A percentile compares a stretch with the other conserved stretches of the same genome.
These are phyloP conservation scores for Rhodotorula mucilaginosa DNA, from an alignment of 1,284 basidiomycete genomes.

Conservation along the genomic window DNA sequence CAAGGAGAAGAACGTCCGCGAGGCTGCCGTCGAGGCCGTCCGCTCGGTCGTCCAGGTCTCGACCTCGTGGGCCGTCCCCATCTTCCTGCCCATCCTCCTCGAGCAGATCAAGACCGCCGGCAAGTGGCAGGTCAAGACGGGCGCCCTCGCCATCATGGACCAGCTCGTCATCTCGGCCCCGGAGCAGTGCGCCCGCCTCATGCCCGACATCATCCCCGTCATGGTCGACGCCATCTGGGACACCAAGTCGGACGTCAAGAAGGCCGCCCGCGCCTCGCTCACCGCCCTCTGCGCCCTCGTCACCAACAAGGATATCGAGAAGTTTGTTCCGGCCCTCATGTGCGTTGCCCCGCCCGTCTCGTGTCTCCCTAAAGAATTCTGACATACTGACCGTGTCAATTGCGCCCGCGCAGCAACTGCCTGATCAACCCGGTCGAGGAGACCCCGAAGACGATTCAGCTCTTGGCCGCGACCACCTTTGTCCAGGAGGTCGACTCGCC, in stretches of 20 bases:
- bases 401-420: slow-evolving; percentile 59
- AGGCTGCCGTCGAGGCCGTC: slow-evolving; percentile 81
- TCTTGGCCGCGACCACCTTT: slow-evolving; percentile 99
- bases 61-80: slow-evolving; percentile 84
- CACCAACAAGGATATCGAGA: slow-evolving; percentile 98
- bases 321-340: slow-evolving; percentile 46
- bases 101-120: slow-evolving; percentile 93
- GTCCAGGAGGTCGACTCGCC: slow-evolving; percentile 99
- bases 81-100: slow-evolving; percentile 86
- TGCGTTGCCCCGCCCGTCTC: neutral
- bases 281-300: slow-evolving; percentile 89
- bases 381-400: too few relatives aligned
- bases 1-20: slow-evolving; percentile 81
- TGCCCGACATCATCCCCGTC: slow-evolving; percentile 94
- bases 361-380: too few relatives aligned
- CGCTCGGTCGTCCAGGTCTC: slow-evolving; percentile 73
- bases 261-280: slow-evolving; percentile 91
- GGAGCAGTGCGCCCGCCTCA: slow-evolving; percentile 79
- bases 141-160: slow-evolving; percentile 79
- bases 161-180: slow-evolving; percentile 85
- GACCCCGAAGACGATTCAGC: slow-evolving; percentile 91
- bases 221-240: slow-evolving; percentile 98
- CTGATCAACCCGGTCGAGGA: slow-evolving; percentile 99
- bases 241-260: slow-evolving; percentile 99
- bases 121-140: slow-evolving; percentile 99